A percentile compares a stretch with the other conserved stretches of the same genome.
Conservation (phyloP, 495 filamentous ascomycete species). For the Stereocaulon alpinum region DNA sequence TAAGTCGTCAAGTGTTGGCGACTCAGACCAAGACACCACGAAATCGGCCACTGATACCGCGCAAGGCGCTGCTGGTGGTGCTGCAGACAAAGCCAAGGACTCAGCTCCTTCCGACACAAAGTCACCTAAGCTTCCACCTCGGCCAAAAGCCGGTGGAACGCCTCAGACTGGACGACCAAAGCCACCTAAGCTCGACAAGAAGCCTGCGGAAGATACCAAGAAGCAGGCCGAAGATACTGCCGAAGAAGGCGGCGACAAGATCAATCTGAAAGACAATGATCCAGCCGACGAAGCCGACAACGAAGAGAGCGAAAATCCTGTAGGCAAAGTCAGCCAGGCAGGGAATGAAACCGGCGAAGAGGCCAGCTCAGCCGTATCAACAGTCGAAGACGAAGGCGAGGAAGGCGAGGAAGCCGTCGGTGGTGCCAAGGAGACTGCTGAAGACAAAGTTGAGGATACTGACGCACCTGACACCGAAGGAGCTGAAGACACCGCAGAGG, state of each 20-base stretch:
- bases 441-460: conserved; percentile 27
- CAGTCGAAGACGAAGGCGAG: conserved; percentile 26
- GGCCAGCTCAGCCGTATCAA: conserved; percentile 24
- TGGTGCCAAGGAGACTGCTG: conserved; percentile 24
- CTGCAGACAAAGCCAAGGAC: conserved; percentile 19
- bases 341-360: conserved; percentile 27
- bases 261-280: conserved; percentile 26
- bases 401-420: conserved; percentile 26
- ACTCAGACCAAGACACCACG: conserved; percentile 14
- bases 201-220: conserved; percentile 24
- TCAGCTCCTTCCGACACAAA: conserved; percentile 20
- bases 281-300: conserved; percentile 27
- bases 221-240: conserved; percentile 26
- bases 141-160: conserved; percentile 22
- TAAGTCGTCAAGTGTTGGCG: conserved; percentile 23
- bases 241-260: conserved; percentile 22
- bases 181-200: conserved; percentile 21
- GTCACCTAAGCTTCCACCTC: conserved; percentile 27
- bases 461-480: conserved; percentile 25
- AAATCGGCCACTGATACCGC: conserved; percentile 24
- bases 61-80: conserved; percentile 24
- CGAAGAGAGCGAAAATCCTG: conserved; percentile 22
- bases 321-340: conserved; percentile 23
- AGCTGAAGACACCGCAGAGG: conserved; percentile 19
- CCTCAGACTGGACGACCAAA: conserved; percentile 12